Conservation (phyloP, 768 basidiomycete species). For the Leccinum imitatum region DNA sequence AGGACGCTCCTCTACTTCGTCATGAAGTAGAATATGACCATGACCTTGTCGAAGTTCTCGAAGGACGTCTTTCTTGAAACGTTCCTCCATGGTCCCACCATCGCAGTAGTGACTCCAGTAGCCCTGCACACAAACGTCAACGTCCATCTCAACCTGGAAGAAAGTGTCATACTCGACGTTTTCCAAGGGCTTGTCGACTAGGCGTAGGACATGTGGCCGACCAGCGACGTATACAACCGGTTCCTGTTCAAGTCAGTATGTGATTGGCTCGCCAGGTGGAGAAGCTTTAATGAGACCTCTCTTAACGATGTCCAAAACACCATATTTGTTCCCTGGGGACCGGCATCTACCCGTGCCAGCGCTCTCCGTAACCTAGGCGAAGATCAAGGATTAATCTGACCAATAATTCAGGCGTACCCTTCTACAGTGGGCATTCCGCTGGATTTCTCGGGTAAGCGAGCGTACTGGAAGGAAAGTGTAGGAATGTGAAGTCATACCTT, state of each 20-base stretch:
- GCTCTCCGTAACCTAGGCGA: constrained; percentile 68
- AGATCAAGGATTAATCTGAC: not conserved
- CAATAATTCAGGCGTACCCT: constrained; percentile 40
- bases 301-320: constrained; percentile 95
- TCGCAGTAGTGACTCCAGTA: constrained; percentile 86
- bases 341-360: constrained; percentile 75
- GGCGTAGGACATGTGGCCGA: constrained; percentile 85
- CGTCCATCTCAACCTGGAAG: not conserved
- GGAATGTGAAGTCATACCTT: constrained; percentile 46
- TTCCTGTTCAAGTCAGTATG: constrained; percentile 50
- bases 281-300: constrained; percentile 54
- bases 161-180: constrained; percentile 78
- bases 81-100: constrained; percentile 88
- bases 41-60: constrained; percentile 66
- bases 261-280: not conserved
- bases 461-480: constrained; percentile 9
- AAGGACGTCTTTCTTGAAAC: constrained; percentile 85
- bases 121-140: constrained; percentile 49
- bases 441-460: constrained; percentile 19
- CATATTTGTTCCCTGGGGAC: constrained; percentile 67
- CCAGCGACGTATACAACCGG: constrained; percentile 90
- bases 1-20: constrained; percentile 92
- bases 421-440: constrained; percentile 96
- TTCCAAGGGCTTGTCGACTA: constrained; percentile 83
- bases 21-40: constrained; percentile 88